These are phyloP conservation scores for Phytopythium boreale DNA, from an alignment of 352 stramenopile species.

Conservation along the genomic window DNA sequence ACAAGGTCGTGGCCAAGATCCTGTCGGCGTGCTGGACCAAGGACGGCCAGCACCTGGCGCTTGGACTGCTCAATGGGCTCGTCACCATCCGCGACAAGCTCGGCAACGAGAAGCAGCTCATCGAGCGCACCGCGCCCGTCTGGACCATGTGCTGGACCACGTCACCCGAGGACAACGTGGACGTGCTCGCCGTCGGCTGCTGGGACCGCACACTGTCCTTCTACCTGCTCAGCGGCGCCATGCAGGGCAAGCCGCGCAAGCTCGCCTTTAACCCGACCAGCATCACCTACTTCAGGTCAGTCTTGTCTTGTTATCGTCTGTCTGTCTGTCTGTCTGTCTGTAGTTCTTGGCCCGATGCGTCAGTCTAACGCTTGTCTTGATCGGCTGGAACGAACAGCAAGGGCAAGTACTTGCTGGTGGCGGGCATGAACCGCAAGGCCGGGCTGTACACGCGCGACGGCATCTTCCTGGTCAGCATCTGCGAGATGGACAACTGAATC, in stretches of 20 bases:
- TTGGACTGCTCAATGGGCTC: slow-evolving; percentile 91
- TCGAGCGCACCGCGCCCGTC: slow-evolving; percentile 83
- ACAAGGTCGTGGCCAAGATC: slow-evolving; percentile 94
- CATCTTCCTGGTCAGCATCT: slow-evolving; percentile 77
- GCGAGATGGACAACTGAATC: slow-evolving; percentile 89
- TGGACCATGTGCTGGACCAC: slow-evolving; percentile 89
- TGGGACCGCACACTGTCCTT: slow-evolving; percentile 94
- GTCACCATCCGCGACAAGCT: slow-evolving; percentile 92
- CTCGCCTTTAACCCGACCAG: slow-evolving; percentile 92
- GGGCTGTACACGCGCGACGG: slow-evolving; percentile 89
- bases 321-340: too few species aligned
- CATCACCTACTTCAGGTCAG: slow-evolving; percentile 83
- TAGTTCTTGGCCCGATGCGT: slow-evolving; percentile 1
- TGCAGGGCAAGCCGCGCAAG: slow-evolving; percentile 85
- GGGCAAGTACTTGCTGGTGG: slow-evolving; percentile 90
- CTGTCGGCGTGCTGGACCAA: slow-evolving; percentile 90
- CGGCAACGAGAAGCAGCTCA: slow-evolving; percentile 88
- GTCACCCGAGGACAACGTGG: slow-evolving; percentile 70
- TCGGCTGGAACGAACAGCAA: slow-evolving; percentile 36
- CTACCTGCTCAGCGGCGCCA: slow-evolving; percentile 83
- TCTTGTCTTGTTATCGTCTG: too few species aligned
- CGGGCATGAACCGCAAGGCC: slow-evolving; percentile 84
- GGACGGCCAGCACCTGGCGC: slow-evolving; percentile 89
- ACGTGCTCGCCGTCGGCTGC: slow-evolving; percentile 90
- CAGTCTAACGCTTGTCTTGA: neutral